Evolutionary conservation across 2,329 filamentous ascomycete genomes (phyloP).

Genomic region (Acrodontium crateriforme): DNA sequence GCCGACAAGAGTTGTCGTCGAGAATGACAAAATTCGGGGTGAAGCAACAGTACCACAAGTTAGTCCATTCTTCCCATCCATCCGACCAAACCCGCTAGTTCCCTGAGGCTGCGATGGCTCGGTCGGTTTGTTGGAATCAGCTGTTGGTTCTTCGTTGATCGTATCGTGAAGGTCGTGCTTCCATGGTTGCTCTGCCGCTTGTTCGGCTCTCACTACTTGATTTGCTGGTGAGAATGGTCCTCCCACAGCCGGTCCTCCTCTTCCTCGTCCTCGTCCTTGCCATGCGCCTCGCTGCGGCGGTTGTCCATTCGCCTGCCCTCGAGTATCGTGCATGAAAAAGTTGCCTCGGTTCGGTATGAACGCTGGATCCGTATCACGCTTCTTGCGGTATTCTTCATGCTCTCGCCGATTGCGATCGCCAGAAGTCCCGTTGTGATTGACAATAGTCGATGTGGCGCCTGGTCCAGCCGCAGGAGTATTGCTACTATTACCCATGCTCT

Average conservation of each 20-base stretch:
- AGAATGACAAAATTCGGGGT: constrained; percentile 40
- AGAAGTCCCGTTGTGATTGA: constrained; percentile 29
- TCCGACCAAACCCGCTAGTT: constrained; percentile 1
- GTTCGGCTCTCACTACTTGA: constrained; percentile 30
- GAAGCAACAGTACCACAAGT: no score
- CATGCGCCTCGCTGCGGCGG: constrained; percentile 12
- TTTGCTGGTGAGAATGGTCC: constrained; percentile 38
- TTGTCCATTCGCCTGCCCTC: constrained; percentile 27
- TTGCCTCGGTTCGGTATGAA: constrained; percentile 89
- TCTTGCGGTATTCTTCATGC: constrained; percentile 81
- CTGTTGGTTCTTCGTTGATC: constrained; percentile 33
- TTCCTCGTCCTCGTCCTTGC: constrained; percentile 44
- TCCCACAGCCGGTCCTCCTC: constrained; percentile 47
- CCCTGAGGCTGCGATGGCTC: constrained; percentile 6
- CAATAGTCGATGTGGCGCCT: constrained; percentile 12
- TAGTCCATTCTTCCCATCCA: constrained; percentile 5
- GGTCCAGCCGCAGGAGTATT: constrained; percentile 17
- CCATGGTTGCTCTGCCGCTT: constrained; percentile 64
- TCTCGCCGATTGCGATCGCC: constrained; percentile 66
- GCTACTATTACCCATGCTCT: constrained; percentile 32
- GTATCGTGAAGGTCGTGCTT: constrained; percentile 78
- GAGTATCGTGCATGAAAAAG: constrained; percentile 93
- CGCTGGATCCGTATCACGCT: constrained; percentile 74
- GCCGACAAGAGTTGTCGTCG: constrained; percentile 68
- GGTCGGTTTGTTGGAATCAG: constrained; percentile 1